Evolutionary conservation across 2,329 filamentous ascomycete species (phyloP).

Genomic region (Fusarium subtropicale): DNA sequence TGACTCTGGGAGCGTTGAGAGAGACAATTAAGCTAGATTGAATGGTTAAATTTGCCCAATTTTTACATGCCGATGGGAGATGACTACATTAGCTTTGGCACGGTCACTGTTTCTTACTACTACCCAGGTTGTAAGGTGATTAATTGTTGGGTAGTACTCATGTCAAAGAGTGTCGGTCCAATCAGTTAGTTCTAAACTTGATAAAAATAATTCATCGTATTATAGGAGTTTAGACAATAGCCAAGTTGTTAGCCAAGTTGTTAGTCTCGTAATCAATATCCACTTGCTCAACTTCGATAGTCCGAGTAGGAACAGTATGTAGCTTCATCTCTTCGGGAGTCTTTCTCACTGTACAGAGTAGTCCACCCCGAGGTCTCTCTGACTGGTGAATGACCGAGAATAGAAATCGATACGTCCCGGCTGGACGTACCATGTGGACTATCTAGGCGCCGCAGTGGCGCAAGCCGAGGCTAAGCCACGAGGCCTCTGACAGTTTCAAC

Average conservation of each 20-base stretch:
- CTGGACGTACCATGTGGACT: neutral
- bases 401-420: constrained; percentile 13
- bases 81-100: neutral
- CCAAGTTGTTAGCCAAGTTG: constrained; percentile 1
- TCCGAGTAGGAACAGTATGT: neutral
- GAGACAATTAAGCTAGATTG: constrained; percentile 1
- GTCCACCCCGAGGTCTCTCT: neutral
- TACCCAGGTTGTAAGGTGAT: too few species aligned
- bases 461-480: constrained; percentile 28
- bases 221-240: neutral
- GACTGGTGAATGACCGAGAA: constrained; percentile 5
- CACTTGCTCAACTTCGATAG: constrained; percentile 14
- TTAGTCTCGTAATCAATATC: constrained; percentile 23
- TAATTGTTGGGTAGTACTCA: neutral
- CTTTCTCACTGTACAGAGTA: neutral
- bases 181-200: neutral
- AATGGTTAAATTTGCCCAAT: neutral
- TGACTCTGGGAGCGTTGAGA: neutral
- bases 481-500: constrained; percentile 18
- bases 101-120: neutral
- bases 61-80: constrained; percentile 11
- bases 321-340: neutral
- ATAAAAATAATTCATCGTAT: constrained; percentile 24
- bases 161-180: constrained; percentile 1
- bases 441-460: constrained; percentile 27